Evolutionary conservation across 495 filamentous ascomycete species (phyloP).

Genomic region (Aspergillus ostianus): DNA sequence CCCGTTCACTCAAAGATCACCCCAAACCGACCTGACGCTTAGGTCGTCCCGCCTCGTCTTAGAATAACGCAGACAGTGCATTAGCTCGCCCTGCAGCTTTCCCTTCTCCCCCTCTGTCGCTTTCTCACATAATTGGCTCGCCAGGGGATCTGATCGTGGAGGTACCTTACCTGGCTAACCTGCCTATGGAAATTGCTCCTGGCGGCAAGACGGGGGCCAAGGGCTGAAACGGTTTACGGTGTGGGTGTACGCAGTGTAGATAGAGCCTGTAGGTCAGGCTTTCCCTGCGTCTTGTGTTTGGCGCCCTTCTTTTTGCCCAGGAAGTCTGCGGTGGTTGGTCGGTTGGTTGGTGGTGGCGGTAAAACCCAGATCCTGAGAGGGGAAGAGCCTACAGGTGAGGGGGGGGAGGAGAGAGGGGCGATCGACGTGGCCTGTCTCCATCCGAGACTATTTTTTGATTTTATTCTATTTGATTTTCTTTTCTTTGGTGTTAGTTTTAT

Average conservation of each 20-base stretch:
- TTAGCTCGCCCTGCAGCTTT: not conserved
- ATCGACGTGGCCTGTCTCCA: constrained; percentile 7
- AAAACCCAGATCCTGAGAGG: constrained; percentile 6
- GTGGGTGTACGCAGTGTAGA: too few relatives aligned
- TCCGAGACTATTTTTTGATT: not conserved
- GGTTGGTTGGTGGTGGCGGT: not conserved
- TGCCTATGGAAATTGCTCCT: constrained; percentile 7
- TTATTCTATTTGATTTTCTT: not conserved
- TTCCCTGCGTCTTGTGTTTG: not conserved
- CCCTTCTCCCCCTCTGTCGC: not conserved
- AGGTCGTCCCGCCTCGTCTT: not conserved
- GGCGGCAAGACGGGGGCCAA: not conserved
- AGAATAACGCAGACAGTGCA: constrained; percentile 9
- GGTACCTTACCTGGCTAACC: constrained; percentile 12
- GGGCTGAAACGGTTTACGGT: too few relatives aligned
- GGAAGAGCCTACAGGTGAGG: too few relatives aligned
- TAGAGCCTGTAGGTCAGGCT: not conserved
- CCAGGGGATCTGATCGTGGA: constrained; percentile 4
- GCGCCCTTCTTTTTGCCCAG: not conserved
- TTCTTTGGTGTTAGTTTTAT: too few relatives aligned
- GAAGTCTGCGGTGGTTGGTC: not conserved
- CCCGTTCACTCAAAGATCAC: too few relatives aligned
- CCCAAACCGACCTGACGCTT: too few relatives aligned
- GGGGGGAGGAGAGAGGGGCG: not conserved
- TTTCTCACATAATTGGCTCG: not conserved